Evolutionary conservation across 306 rosid species (phyloP), one percentile per base, ranked within the genome.

Genomic region (Trichosanthes cucumerina): DNA sequence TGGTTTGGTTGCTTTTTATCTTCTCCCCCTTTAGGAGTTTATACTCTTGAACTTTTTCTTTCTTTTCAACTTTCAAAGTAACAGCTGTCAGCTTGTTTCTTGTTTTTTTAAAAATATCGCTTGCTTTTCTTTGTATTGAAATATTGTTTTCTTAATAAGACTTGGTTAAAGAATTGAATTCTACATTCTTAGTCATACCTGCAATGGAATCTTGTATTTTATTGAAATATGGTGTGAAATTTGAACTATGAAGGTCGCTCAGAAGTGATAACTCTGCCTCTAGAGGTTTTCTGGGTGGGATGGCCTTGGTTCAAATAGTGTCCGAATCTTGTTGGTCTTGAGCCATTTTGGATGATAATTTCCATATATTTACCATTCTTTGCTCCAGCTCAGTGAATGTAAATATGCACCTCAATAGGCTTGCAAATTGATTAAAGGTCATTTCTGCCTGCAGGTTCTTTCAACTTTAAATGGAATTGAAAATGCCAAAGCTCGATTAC

Each of bases 381-480:
- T 50, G 19, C n/a, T 50, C 56, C 8, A 50, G n/a, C 56, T 15
- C 21, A 14, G 56, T 50, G 56, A 16, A 1, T 2, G 56, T 50
- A 1, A 4, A 50, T 16, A 5, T 16, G 56, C 58, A 53, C 14
- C 14, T 56, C 5, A 56, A n/a, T 56, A 11, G 62, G 31, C 63
- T 23, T 23, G 33, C 21, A 57, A 57, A 57, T 57, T 63, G 10
- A 60, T 14, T 28, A 28, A 23, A 60, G 16, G 5, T 38, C 72
- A 64, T 72, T 54, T 70, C 57, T 85, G 72, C 21, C 18, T 84
- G 81, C 90, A 95, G 98, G 90, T 92, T 72, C 91, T 95, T 46
- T 82, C 84, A 31, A 90, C 97, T 19, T 81, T 92, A 77, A 85
- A 92, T 85, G 89, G 91, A 83, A 88, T 95, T 75, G 86, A 84